Evolutionary conservation across 306 rosid genomes (phyloP), one percentile per base, ranked within the genome.

Genomic region (Vigna trinervia): DNA sequence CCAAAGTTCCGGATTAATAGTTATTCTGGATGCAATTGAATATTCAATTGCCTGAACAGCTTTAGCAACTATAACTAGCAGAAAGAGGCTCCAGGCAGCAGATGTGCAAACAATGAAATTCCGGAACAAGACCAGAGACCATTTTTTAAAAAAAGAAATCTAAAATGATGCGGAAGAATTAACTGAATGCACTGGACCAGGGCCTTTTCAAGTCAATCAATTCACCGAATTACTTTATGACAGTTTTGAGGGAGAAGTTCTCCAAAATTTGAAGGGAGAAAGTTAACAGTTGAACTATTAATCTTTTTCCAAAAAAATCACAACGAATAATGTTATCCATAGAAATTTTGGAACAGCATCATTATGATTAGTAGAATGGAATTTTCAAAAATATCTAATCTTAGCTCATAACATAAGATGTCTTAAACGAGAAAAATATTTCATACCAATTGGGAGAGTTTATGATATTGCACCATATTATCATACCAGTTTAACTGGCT

Each of bases 21-120:
- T 12, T 48, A 36, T 75, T 39, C 26, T 47, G 17, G 66, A 65
- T 7, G 28, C 11, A 64, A 39, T 13, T 11, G 20, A 71, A n/a
- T 14, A 64, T 13, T 15, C 23, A 66, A 56, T 54, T 0, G 0
- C 38, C 28, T 39, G 26, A 52, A 51, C 51, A 41, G 22, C 4
- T 51, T 52, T 64, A 11, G 53, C 23, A 12, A 50, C 14, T 64
- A 39, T 51, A 51, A 13, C 36, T 47, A 45, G 78, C 30, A 58
- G 43, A 60, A 48, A 47, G 34, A 15, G 19, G 52, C 51, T 53
- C 51, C 22, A 73, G 26, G 39, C 61, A 48, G 47, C 75, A 38
- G 9, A 71, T 20, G 30, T 32, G 12, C 14, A 71, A 71, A 53
- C 52, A 71, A 34, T 6, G 19, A 70, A 70, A 32, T 71, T 71